These are phyloP conservation scores for Saccharomyces paradoxus DNA, from an alignment of 805 yeast genomes.

Conservation along the genomic window DNA sequence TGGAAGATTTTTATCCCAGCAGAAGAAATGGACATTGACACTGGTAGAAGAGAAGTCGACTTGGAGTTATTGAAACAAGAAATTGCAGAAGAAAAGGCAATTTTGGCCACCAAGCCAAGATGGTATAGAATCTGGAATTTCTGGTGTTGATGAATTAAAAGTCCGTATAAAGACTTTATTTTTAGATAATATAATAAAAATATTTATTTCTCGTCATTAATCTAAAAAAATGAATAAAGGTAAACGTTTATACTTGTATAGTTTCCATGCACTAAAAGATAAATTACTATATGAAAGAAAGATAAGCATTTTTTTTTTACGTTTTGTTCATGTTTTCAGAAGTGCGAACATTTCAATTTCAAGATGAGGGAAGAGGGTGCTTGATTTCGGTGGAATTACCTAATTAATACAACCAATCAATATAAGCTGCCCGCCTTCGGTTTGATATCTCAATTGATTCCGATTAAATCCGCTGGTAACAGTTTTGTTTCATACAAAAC, in stretches of 20 bases:
- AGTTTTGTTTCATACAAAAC: background rate
- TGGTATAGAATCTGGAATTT: slow-evolving; percentile 37
- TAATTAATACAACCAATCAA: too few species aligned
- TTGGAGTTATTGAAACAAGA: slow-evolving; percentile 44
- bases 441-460: background rate
- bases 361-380: too few species aligned
- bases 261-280: too few species aligned
- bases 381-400: too few species aligned
- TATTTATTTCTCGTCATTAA: background rate
- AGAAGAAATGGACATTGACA: slow-evolving; percentile 49
- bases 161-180: background rate
- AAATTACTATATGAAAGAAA: too few species aligned
- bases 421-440: background rate
- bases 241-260: background rate
- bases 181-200: background rate
- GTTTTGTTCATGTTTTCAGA: too few species aligned
- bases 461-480: background rate
- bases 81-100: slow-evolving; percentile 44
- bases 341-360: too few species aligned
- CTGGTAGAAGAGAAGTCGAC: slow-evolving; percentile 55
- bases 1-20: slow-evolving; percentile 37
- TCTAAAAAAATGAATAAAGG: background rate
- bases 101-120: slow-evolving; percentile 37
- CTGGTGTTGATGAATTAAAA: slow-evolving; percentile 37
- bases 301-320: too few species aligned